These are phyloP conservation scores for Eimeria sp. DNA, from an alignment of 169 alveolate species.

Conservation along the genomic window DNA sequence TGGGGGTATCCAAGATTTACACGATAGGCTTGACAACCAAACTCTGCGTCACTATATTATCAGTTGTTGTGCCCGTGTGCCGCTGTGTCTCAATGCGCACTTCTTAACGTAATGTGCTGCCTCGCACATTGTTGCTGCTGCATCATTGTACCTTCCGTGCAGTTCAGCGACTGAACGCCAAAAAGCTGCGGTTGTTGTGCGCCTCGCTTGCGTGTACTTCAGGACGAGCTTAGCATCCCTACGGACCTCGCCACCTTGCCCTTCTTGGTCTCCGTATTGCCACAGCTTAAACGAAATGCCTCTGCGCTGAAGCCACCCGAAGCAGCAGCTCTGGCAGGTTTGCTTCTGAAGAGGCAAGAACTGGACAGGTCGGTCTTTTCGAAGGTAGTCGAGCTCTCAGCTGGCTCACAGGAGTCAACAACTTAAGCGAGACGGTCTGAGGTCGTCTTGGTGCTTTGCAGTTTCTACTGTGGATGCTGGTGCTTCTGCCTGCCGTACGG, in stretches of 20 bases:
- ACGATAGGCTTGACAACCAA: background rate
- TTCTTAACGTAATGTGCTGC: background rate
- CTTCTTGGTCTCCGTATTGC: constrained; percentile 24
- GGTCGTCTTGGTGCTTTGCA: background rate
- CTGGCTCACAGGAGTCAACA: background rate
- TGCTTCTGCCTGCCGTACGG: background rate
- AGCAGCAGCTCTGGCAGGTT: constrained; percentile 40
- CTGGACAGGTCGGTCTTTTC: constrained; percentile 30
- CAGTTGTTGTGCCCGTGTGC: background rate
- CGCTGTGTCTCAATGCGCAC: background rate
- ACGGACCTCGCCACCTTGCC: constrained; percentile 4
- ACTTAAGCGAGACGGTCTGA: background rate
- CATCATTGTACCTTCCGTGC: background rate
- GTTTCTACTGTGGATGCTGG: background rate
- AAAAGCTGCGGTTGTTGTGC: background rate
- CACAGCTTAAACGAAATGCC: constrained; percentile 61
- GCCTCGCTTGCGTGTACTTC: background rate
- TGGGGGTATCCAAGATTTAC: background rate
- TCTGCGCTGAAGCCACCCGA: constrained; percentile 42
- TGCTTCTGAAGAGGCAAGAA: constrained; percentile 52
- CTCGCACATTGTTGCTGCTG: background rate
- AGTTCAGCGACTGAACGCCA: background rate
- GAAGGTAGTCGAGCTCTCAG: background rate
- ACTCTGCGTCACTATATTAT: background rate
- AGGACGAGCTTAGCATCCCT: constrained; percentile 58